phyloP scores from a whole-genome alignment of 208 protist species.

The Leishmania lainsoni region DNA sequence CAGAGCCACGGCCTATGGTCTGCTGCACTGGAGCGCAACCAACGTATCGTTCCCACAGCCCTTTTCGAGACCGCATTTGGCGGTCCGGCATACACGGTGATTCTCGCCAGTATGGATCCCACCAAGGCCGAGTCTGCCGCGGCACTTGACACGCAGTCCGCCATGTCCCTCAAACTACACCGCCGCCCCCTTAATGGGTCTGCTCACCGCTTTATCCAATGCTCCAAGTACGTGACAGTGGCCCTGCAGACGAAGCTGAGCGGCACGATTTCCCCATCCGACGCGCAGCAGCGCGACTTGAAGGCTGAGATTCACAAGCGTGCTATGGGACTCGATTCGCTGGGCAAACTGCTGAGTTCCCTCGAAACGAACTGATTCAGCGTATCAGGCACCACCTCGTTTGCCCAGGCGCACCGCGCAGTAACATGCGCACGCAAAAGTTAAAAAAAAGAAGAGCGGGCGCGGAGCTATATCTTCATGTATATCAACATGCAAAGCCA shows the following conservation, averaged over 20 bases:
- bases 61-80: constrained; percentile 29
- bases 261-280: background rate
- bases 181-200: constrained; percentile 33
- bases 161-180: constrained; percentile 22
- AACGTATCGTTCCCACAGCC: constrained; percentile 4
- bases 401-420: background rate
- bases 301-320: constrained; percentile 19
- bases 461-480: too few species aligned
- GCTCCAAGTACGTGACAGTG: constrained; percentile 13
- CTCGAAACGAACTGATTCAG: background rate
- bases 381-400: background rate
- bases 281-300: constrained; percentile 15
- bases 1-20: constrained; percentile 16
- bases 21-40: constrained; percentile 19
- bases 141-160: constrained; percentile 20
- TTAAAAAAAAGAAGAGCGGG: too few species aligned
- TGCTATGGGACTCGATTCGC: constrained; percentile 8
- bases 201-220: constrained; percentile 20
- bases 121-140: constrained; percentile 15
- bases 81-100: constrained; percentile 27
- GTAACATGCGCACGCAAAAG: background rate
- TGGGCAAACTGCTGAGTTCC: constrained; percentile 6
- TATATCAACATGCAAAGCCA: too few species aligned
- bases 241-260: constrained; percentile 12
- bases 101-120: constrained; percentile 35